Evolutionary conservation across 768 basidiomycete genomes (phyloP), one percentile per base, ranked within the genome.

Genomic region (Lactarius trivialis): DNA sequence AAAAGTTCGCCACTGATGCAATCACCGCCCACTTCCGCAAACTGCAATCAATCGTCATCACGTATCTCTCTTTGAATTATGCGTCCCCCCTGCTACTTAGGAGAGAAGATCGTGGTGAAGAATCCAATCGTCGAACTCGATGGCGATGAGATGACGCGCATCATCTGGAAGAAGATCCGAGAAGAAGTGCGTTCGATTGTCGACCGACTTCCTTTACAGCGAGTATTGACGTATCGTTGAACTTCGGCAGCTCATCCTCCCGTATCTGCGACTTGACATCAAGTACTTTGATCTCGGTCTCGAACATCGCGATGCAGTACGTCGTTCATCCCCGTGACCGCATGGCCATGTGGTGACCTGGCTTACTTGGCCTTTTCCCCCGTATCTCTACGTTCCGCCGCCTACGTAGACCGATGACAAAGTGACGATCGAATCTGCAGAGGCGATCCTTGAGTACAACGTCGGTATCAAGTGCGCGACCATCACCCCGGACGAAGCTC

Each of bases 391-490:
- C 58, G 11, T 30, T 34, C 55, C 15, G 0, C n/a, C 12, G 1
- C 15, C 19, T 48, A 36, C 56, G 6, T 63, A 95, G 91, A 98
- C 97, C 21, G 85, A 93, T 68, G 97, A 99, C 76, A 78, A 88
- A 75, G 87, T 99, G 36, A 99, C 97, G 7, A 73, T 92, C 63
- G 94, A 98, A 12, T 89, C 94, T 30, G 95, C 96, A 19, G 85
- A 98, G 68, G 97, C 97, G 60, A 98, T 98, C 73, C 81, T 90
- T 60, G 82, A 97, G 75, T 85, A 97, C 82, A 87, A 87, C 66
- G 97, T 99, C 67, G 97, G 96, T 66, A 94, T 98, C 78, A 99
- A 99, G 76, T 99, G 96, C 77, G 96, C 95, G 43, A 98, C 96
- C 50, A 98, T 98, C 77, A 99, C 97, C 1, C 97, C 97, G 7